Evolutionary conservation across 352 stramenopile species (phyloP).

Genomic region (Globisporangium spinosum): DNA sequence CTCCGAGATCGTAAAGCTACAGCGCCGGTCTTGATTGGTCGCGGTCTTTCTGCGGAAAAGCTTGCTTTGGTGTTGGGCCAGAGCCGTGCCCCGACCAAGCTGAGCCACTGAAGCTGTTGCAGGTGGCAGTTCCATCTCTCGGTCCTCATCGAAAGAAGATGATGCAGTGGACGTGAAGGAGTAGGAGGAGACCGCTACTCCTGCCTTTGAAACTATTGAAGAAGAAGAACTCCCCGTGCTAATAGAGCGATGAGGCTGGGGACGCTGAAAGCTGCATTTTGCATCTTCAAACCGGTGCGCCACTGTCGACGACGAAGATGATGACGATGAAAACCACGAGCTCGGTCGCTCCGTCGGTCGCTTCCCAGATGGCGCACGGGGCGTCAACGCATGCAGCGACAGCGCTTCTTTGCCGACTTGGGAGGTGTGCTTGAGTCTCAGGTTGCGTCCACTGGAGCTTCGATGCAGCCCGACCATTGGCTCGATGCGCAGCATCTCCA

Average conservation of each 20-base stretch:
- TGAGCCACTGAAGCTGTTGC: too few species aligned
- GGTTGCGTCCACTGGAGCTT: constrained; percentile 46
- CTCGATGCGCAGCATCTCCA: constrained; percentile 14
- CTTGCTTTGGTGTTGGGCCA: not conserved
- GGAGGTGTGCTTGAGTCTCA: constrained; percentile 42
- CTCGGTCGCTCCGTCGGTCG: constrained; percentile 26
- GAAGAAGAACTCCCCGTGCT: constrained; percentile 8
- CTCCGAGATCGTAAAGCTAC: constrained; percentile 61
- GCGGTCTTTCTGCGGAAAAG: constrained; percentile 19
- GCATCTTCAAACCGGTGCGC: not conserved
- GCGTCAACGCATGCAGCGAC: constrained; percentile 38
- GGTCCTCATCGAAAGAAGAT: not conserved
- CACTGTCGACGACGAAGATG: not conserved
- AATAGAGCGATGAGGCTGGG: not conserved
- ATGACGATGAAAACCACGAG: constrained; percentile 18
- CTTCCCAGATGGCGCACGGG: constrained; percentile 36
- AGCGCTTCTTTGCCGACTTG: constrained; percentile 28
- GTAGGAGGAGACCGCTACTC: not conserved
- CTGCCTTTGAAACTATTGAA: not conserved
- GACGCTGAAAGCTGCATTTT: not conserved
- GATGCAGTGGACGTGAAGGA: constrained; percentile 3
- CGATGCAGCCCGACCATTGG: constrained; percentile 40
- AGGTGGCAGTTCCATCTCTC: not conserved
- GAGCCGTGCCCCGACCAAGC: not conserved
- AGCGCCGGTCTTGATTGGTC: constrained; percentile 39